A percentile compares a stretch with the other conserved stretches of the same genome.
These are phyloP conservation scores for Naganishia vaughanmartiniae DNA, from an alignment of 768 basidiomycete genomes.

Conservation along the genomic window DNA sequence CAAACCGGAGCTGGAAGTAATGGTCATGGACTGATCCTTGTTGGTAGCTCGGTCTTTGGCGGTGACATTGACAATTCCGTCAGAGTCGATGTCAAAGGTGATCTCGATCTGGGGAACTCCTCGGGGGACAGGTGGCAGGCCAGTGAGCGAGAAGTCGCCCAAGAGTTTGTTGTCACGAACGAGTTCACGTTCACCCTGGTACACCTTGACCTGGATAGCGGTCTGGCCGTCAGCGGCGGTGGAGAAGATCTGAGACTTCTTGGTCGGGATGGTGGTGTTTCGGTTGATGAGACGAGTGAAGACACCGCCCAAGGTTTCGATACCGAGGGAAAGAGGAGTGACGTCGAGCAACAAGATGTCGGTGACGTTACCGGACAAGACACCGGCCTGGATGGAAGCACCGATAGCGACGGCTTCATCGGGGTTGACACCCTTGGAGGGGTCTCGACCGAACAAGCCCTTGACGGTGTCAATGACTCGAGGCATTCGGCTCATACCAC, in stretches of 20 bases:
- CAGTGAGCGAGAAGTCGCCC: conserved; percentile 98
- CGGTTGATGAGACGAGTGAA: conserved; percentile 98
- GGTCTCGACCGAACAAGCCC: conserved; percentile 87
- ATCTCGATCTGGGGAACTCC: conserved; percentile 79
- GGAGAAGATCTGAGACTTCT: conserved; percentile 98
- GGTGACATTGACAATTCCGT: conserved; percentile 91
- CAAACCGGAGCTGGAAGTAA: conserved; percentile 94
- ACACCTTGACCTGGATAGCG: conserved; percentile 99
- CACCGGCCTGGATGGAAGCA: conserved; percentile 96
- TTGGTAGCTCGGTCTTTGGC: conserved; percentile 69
- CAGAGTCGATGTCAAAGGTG: conserved; percentile 81
- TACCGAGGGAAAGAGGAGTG: conserved; percentile 92
- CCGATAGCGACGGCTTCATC: conserved; percentile 99
- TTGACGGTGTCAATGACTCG: conserved; percentile 91
- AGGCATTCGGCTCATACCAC: conserved; percentile 99
- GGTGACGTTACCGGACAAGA: conserved; percentile 91
- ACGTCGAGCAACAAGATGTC: conserved; percentile 89
- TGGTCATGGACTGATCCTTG: conserved; percentile 63
- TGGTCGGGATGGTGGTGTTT: conserved; percentile 99
- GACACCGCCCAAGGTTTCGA: conserved; percentile 95
- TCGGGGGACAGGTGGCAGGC: conserved; percentile 69
- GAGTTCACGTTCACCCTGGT: conserved; percentile 98
- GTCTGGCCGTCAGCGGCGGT: conserved; percentile 98
- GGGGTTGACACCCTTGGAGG: conserved; percentile 98
- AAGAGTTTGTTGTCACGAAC: conserved; percentile 97